Percentiles rank a stretch among this genome's conserved stretches.
Conservation (phyloP, 176 grass and related monocot genomes). For the Carex scoparia region DNA sequence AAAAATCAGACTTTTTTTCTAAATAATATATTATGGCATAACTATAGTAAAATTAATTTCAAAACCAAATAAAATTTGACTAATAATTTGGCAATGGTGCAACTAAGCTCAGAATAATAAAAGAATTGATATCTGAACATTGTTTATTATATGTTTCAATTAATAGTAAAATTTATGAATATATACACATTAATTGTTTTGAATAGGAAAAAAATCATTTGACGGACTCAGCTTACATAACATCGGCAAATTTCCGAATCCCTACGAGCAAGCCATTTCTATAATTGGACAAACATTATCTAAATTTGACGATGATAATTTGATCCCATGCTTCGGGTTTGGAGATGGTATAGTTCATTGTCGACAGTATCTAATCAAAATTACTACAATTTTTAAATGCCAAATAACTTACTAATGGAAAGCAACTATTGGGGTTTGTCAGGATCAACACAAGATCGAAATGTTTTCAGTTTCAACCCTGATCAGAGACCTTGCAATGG, state of each 20-base stretch:
- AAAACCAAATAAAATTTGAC: not conserved
- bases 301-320: constrained; percentile 23
- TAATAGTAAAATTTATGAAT: not conserved
- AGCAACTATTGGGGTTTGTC: not conserved
- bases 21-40: not conserved
- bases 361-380: not conserved
- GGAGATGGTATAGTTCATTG: constrained; percentile 20
- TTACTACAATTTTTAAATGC: not conserved
- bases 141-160: not conserved
- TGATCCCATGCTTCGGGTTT: constrained; percentile 21
- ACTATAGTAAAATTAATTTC: not conserved
- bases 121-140: not conserved
- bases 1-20: not conserved
- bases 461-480: constrained; percentile 14
- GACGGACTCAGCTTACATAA: constrained; percentile 19
- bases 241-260: constrained; percentile 13
- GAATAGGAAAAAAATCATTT: constrained; percentile 19
- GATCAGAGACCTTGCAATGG: constrained; percentile 20
- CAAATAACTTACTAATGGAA: not conserved
- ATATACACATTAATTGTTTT: not conserved
- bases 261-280: constrained; percentile 25
- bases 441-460: constrained; percentile 13
- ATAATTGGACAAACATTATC: constrained; percentile 16
- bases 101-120: not conserved
- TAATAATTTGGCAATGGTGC: not conserved